These are phyloP conservation scores for Peronospora destructor DNA, from an alignment of 352 stramenopile genomes.

Conservation along the genomic window DNA sequence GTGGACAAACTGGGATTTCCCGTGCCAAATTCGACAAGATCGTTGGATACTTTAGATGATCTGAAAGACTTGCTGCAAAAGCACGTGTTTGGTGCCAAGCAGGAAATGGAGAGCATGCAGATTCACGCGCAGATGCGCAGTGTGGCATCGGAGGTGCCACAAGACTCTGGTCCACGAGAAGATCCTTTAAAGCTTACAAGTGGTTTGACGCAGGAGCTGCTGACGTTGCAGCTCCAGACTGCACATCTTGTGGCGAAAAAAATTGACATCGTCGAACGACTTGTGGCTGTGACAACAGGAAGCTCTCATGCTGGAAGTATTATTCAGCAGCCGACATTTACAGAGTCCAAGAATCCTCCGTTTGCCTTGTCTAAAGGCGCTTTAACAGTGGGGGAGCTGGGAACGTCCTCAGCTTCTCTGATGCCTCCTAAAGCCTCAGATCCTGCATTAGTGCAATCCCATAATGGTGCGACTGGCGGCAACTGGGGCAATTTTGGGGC, in stretches of 20 bases:
- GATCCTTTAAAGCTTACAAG: neutral
- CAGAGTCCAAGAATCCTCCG: conserved; percentile 18
- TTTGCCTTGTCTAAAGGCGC: conserved; percentile 31
- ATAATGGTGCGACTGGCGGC: conserved; percentile 10
- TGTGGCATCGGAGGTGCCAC: too few relatives aligned
- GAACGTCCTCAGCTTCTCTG: conserved; percentile 12
- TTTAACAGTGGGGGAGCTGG: conserved; percentile 27
- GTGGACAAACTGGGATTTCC: conserved; percentile 48
- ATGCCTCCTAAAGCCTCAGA: conserved; percentile 19
- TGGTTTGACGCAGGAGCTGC: conserved; percentile 41
- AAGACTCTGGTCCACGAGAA: too few relatives aligned
- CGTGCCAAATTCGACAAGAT: conserved; percentile 29
- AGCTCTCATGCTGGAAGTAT: conserved; percentile 6
- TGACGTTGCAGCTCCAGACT: conserved; percentile 37
- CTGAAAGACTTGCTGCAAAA: too few relatives aligned
- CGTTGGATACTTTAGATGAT: too few relatives aligned
- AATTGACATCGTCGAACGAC: conserved; percentile 13
- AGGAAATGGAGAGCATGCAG: too few relatives aligned
- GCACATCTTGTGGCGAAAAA: conserved; percentile 31
- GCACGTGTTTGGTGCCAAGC: too few relatives aligned
- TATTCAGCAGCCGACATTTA: neutral
- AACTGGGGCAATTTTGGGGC: conserved; percentile 20
- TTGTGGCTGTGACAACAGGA: conserved; percentile 19
- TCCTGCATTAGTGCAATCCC: conserved; percentile 12
- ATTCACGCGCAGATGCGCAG: too few relatives aligned